Percentiles rank a stretch among this genome's conserved stretches.
phyloP scores from a whole-genome alignment of 768 basidiomycete species.

The Panaeolus papilionaceus region DNA sequence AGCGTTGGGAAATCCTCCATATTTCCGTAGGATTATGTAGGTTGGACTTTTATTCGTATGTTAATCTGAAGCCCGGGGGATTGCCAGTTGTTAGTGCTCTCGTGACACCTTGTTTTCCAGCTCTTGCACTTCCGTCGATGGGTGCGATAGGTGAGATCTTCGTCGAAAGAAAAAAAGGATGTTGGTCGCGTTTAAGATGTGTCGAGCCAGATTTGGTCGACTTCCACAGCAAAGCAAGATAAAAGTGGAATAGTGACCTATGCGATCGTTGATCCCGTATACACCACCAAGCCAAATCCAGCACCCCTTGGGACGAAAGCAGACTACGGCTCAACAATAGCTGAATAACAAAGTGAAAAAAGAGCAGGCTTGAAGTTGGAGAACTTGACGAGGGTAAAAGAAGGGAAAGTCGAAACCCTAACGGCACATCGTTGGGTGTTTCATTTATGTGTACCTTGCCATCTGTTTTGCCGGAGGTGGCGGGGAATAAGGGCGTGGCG shows the following conservation, averaged over 20 bases:
- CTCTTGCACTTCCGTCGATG: neutral
- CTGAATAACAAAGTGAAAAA: neutral
- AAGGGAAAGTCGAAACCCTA: neutral
- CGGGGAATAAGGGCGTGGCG: conserved; percentile 5
- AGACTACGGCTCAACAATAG: neutral
- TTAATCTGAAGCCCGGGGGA: neutral
- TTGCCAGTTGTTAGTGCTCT: neutral
- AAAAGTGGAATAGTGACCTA: neutral
- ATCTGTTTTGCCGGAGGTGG: conserved; percentile 9
- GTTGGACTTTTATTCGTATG: neutral
- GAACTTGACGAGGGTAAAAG: neutral
- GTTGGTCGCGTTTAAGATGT: conserved; percentile 1
- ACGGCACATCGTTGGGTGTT: neutral
- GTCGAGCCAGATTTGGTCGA: neutral
- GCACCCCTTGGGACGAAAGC: neutral
- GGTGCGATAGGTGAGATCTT: neutral
- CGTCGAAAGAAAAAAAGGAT: neutral
- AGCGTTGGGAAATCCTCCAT: conserved; percentile 9
- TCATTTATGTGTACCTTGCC: conserved; percentile 9
- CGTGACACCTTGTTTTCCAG: neutral
- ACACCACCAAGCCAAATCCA: neutral
- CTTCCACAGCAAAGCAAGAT: neutral
- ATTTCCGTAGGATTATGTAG: neutral
- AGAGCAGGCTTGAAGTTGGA: neutral
- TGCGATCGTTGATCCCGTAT: neutral